Percentiles rank a stretch among this genome's conserved stretches.
These are phyloP conservation scores for Metschnikowia borealis DNA, from an alignment of 805 yeast species.

Conservation along the genomic window DNA sequence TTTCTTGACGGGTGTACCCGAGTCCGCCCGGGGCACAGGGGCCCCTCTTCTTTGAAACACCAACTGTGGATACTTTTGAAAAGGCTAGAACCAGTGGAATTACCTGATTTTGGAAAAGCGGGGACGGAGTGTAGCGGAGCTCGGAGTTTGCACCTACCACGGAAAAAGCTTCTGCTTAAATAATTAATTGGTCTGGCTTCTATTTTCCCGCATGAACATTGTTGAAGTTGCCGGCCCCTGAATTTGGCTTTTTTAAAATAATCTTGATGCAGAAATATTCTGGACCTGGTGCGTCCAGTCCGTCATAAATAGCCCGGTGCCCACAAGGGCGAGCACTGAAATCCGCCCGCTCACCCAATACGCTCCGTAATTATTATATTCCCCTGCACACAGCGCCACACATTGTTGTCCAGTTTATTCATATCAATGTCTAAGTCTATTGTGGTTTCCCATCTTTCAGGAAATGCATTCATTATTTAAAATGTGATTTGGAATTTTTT, in stretches of 20 bases:
- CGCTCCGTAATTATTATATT: too few species aligned
- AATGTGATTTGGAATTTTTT: too few species aligned
- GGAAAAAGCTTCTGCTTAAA: neutral
- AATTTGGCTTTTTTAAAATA: neutral
- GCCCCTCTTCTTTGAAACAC: neutral
- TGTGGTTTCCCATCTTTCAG: too few species aligned
- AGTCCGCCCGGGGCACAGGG: neutral
- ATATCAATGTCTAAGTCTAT: too few species aligned
- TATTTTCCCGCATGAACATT: neutral
- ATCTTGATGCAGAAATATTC: neutral
- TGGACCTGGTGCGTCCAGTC: neutral
- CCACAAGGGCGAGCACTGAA: neutral
- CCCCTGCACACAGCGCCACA: neutral
- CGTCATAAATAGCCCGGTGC: neutral
- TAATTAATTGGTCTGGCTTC: neutral
- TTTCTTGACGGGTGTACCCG: neutral
- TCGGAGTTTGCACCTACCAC: neutral
- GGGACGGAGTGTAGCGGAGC: conserved; percentile 2
- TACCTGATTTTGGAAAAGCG: neutral
- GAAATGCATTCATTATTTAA: too few species aligned
- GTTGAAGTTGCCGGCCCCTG: too few species aligned
- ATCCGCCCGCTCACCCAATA: too few species aligned
- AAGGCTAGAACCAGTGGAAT: neutral
- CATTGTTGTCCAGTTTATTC: too few species aligned
- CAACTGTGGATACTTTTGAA: neutral